Base-by-base conservation (phyloP, 345 rosid genomes). In the Populus simonii region DNA sequence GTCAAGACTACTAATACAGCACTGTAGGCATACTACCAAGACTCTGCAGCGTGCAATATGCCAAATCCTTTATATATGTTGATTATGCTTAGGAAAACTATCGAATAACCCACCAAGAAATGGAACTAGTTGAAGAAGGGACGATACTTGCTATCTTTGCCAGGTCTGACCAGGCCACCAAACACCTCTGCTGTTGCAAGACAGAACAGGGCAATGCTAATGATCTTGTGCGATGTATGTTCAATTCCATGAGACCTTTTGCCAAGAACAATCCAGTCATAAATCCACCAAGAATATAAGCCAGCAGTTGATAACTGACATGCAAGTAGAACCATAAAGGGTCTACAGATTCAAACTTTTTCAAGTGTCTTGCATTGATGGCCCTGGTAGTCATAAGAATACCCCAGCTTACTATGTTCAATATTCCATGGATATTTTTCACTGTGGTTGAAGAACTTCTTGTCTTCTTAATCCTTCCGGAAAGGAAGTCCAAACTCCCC, bases 321-420 rank as follows among this genome's bases (percentile, higher is more conserved):
- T 85, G 85, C 23, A 83, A 55, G 70, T 85, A 77, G 68, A 85
- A 85, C 85, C 87, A 85, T 11, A 81, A 72, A 6, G 86, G 86
- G 59, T 72, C 76, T 29, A 79, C 78, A 9, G 76, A 76, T 22
- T 80, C 55, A 78, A 80, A 84, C 31, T 67, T 81, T 68, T 78
- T 71, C 65, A 84, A 11, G 81, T 80, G 78, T 71, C 86, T 74
- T n/a, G 86, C 86, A 20, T 78, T 67, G 20, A 80, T 66, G n/a
- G 81, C 86, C 43, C 86, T 84, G 5, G 73, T 22, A 8, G 86
- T 84, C 83, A 84, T 77, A 74, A 84, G 67, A 0, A 82, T 80
- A 18, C 84, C 86, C 86, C 86, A 84, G 63, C 86, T 80, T 68
- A 84, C 74, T 0, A 81, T 83, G n/a, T 80, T 84, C 74, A 84